These are phyloP conservation scores for Lipomyces yamadae DNA, from an alignment of 805 yeast species.

Conservation along the genomic window DNA sequence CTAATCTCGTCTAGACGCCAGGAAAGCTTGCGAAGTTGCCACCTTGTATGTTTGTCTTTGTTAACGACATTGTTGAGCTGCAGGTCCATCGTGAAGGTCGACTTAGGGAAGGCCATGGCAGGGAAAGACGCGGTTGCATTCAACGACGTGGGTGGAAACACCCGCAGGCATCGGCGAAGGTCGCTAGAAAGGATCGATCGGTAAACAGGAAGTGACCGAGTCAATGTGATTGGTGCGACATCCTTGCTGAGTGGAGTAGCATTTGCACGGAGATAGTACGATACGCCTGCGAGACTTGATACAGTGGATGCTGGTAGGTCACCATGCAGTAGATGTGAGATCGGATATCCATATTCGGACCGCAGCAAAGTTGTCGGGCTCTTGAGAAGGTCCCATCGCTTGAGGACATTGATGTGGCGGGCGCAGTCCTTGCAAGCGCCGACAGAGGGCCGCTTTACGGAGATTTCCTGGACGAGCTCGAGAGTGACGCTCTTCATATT, in stretches of 20 bases:
- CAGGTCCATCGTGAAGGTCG: slow-evolving; percentile 81
- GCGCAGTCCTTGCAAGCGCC: slow-evolving; percentile 65
- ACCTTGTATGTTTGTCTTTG: slow-evolving; percentile 53
- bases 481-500: slow-evolving; percentile 64
- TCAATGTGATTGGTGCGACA: slow-evolving; percentile 48
- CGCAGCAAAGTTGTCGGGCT: slow-evolving; percentile 60
- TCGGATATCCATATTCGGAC: slow-evolving; percentile 87
- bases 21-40: slow-evolving; percentile 88
- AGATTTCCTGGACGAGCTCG: slow-evolving; percentile 72
- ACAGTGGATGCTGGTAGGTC: slow-evolving; percentile 75
- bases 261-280: slow-evolving; percentile 74
- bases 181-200: slow-evolving; percentile 81
- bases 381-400: slow-evolving; percentile 84
- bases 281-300: slow-evolving; percentile 65
- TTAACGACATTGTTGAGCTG: slow-evolving; percentile 63
- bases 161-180: slow-evolving; percentile 83
- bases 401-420: slow-evolving; percentile 62
- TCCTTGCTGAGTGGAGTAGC: slow-evolving; percentile 40
- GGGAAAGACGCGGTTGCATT: slow-evolving; percentile 88
- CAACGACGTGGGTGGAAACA: slow-evolving; percentile 94
- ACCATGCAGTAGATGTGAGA: slow-evolving; percentile 88
- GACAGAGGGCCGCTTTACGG: slow-evolving; percentile 67
- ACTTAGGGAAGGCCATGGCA: slow-evolving; percentile 84
- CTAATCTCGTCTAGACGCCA: slow-evolving; percentile 90
- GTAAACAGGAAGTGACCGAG: slow-evolving; percentile 70